Evolutionary conservation across 352 stramenopile genomes (phyloP).

Genomic region (Globisporangium nagaii): DNA sequence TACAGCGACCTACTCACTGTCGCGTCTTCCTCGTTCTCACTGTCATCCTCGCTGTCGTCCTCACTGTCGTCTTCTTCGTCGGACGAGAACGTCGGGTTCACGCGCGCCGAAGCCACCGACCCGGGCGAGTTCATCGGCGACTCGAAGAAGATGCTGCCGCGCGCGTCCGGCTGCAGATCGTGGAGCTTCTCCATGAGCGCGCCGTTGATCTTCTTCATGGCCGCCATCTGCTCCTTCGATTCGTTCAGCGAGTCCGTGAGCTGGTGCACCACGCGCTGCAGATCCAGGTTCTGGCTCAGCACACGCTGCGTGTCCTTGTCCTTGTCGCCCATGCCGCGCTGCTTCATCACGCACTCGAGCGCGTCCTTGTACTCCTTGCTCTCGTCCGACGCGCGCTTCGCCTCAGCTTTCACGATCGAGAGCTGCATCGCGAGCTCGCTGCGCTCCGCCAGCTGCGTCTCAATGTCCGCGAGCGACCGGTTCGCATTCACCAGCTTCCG

Average conservation of each 20-base stretch:
- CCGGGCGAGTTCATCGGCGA: conserved; percentile 27
- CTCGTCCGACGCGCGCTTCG: conserved; percentile 47
- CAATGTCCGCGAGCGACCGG: conserved; percentile 44
- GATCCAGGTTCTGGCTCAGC: conserved; percentile 52
- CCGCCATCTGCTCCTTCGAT: conserved; percentile 59
- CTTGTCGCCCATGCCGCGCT: conserved; percentile 54
- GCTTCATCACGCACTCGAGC: conserved; percentile 36
- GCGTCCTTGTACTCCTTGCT: conserved; percentile 55
- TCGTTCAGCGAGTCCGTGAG: conserved; percentile 69
- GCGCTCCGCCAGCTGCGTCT: conserved; percentile 52
- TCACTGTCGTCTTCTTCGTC: conserved; percentile 51
- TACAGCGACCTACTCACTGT: too few relatives aligned
- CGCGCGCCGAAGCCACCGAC: conserved; percentile 24
- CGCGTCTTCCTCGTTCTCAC: conserved; percentile 6
- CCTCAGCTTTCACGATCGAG: conserved; percentile 42
- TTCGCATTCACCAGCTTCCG: conserved; percentile 47
- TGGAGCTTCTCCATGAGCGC: conserved; percentile 64
- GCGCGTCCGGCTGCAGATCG: conserved; percentile 40
- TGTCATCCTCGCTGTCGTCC: conserved; percentile 33
- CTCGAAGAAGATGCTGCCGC: conserved; percentile 44
- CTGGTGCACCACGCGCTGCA: conserved; percentile 70
- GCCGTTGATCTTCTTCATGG: conserved; percentile 71
- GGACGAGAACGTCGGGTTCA: conserved; percentile 41
- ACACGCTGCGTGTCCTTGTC: conserved; percentile 61
- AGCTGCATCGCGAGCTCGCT: conserved; percentile 48